Percentiles rank a stretch among this genome's conserved stretches.
Evolutionary conservation across 306 rosid species (phyloP).

Genomic region (Casuarina cunninghamiana): DNA sequence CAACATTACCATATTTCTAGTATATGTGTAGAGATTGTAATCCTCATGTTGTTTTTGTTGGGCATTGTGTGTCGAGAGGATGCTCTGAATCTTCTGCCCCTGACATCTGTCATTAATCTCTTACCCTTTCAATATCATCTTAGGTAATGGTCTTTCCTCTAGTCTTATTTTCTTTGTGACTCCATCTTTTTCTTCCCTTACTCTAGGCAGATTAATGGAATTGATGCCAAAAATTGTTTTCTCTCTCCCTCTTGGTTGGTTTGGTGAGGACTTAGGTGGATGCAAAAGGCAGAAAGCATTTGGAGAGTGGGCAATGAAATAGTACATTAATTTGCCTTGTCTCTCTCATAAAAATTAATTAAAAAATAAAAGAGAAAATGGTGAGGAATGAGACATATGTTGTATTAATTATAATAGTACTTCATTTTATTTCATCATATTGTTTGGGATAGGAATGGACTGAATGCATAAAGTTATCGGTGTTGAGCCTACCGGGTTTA

Average conservation of each 20-base stretch:
- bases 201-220: neutral
- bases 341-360: neutral
- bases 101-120: neutral
- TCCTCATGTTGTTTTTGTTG: neutral
- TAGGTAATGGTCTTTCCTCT: neutral
- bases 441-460: no score
- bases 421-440: no score
- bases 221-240: neutral
- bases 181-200: neutral
- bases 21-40: neutral
- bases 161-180: neutral
- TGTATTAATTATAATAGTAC: no score
- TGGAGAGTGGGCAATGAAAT: neutral
- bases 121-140: neutral
- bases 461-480: no score
- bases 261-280: neutral
- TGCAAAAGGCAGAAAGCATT: neutral
- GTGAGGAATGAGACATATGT: neutral
- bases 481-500: no score
- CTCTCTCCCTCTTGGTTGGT: neutral
- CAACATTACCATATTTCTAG: neutral
- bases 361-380: neutral
- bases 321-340: neutral
- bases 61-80: neutral
- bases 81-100: neutral